These are phyloP conservation scores for Nemania serpens DNA, from an alignment of 2,329 filamentous ascomycete genomes.

Conservation along the genomic window DNA sequence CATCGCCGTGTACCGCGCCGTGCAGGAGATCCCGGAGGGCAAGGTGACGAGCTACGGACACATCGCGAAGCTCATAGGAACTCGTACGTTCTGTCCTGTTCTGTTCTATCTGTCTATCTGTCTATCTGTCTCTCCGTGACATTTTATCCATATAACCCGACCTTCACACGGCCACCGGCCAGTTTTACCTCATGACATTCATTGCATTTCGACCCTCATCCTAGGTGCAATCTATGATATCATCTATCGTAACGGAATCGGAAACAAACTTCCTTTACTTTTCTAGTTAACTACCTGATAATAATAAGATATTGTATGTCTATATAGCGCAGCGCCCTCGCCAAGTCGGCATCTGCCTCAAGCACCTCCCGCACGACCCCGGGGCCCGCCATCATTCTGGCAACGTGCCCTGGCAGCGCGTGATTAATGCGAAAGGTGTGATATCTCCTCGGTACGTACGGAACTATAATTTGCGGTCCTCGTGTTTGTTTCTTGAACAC, in stretches of 20 bases:
- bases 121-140: not conserved
- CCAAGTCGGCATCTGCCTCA: constrained; percentile 89
- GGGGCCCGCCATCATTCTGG: constrained; percentile 65
- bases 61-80: constrained; percentile 73
- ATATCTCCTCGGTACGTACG: constrained; percentile 76
- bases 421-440: constrained; percentile 83
- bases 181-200: too few species aligned
- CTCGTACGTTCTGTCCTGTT: constrained; percentile 57
- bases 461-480: not conserved
- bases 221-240: too few species aligned
- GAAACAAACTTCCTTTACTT: too few species aligned
- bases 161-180: too few species aligned
- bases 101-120: not conserved
- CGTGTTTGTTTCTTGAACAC: too few species aligned
- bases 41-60: constrained; percentile 88
- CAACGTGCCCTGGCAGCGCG: constrained; percentile 93
- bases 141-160: too few species aligned
- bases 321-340: constrained; percentile 69
- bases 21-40: constrained; percentile 83
- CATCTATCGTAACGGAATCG: too few species aligned
- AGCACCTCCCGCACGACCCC: constrained; percentile 71
- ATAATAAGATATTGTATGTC: not conserved
- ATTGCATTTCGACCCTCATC: too few species aligned
- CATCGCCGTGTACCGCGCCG: constrained; percentile 76
- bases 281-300: too few species aligned